These are phyloP conservation scores for Euphorbia pulcherrima DNA, from an alignment of 345 rosid species.

Conservation along the genomic window DNA sequence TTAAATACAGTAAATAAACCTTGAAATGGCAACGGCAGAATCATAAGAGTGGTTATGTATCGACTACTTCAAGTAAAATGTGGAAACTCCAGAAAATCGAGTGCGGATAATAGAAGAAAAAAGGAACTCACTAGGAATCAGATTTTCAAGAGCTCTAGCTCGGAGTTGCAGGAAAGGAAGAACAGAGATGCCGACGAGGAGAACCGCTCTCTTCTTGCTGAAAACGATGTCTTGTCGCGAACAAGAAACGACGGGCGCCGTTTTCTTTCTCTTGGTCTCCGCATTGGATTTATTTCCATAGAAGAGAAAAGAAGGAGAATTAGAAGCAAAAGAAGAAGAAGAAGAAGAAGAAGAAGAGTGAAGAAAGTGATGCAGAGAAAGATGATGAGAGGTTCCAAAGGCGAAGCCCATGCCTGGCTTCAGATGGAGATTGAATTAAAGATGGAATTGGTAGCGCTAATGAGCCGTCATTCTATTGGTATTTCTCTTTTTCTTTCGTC, in stretches of 20 bases:
- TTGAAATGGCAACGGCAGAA: background rate
- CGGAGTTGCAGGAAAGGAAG: constrained; percentile 57
- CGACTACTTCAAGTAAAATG: background rate
- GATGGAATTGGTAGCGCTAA: background rate
- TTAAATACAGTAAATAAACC: background rate
- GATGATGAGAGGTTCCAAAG: constrained; percentile 44
- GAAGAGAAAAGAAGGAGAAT: constrained; percentile 34
- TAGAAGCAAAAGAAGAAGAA: constrained; percentile 22
- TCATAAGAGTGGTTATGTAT: background rate
- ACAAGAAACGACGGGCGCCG: constrained; percentile 35
- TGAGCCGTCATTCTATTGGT: background rate
- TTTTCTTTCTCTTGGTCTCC: constrained; percentile 32
- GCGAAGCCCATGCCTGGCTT: constrained; percentile 34
- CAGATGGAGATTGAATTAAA: background rate
- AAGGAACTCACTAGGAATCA: constrained; percentile 31
- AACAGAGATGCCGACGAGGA: constrained; percentile 62
- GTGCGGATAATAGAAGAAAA: background rate
- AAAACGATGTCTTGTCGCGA: constrained; percentile 31
- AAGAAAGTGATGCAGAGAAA: constrained; percentile 36
- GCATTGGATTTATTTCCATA: constrained; percentile 24
- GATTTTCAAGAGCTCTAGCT: constrained; percentile 41
- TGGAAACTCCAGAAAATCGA: constrained; percentile 4
- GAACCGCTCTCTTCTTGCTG: constrained; percentile 45
- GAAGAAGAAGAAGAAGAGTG: constrained; percentile 24
- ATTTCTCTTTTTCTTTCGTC: background rate